Base-by-base conservation (phyloP, 495 filamentous ascomycete genomes). In the Penicillium goetzii region DNA sequence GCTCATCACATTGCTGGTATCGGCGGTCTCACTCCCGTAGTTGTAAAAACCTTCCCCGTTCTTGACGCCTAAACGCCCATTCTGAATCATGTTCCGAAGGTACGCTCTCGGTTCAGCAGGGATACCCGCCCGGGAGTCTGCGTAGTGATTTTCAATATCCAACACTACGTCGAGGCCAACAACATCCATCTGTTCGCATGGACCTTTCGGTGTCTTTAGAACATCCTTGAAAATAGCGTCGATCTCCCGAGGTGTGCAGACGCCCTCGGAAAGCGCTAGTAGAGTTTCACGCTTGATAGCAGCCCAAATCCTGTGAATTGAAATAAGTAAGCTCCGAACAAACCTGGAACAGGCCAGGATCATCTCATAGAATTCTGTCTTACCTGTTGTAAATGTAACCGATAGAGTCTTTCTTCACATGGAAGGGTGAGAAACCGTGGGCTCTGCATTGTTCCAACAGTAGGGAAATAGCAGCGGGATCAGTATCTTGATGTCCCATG, bases 361-460 rank as follows among this genome's bases (percentile, higher is more conserved):
- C 47, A 51, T 11, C 5, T 28, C 47, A 51, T 28, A 1, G 3
- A 47, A 4, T 9, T 15, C 14, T 9, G 21, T 33, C 51, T 32
- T 67, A 74, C 76, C 76, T 65, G 61, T 80, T 80, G 58, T 76
- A 80, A 9, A 78, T 77, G 58, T 78, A 80, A 1, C 77, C 77
- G 26, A 62, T 73, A 1, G 77, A 80, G 43, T 38, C 50, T 40
- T 73, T 64, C 28, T 64, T 66, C 1, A 80, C 77, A 50, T 75
- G 74, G 56, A 76, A 80, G 11, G 77, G 77, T 0, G 56, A 65
- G 67, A 80, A 80, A 0, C 77, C 76, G 41, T 80, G 76, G 3
- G 62, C 52, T 57, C 63, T 61, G 53, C 67, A 71, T 60, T 72
- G 60, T 8, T 65, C 53, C 50, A 76, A 40, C 10, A 80, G 55